Conservation (phyloP, 805 yeast genomes). For the Myxozyma sirexii region DNA sequence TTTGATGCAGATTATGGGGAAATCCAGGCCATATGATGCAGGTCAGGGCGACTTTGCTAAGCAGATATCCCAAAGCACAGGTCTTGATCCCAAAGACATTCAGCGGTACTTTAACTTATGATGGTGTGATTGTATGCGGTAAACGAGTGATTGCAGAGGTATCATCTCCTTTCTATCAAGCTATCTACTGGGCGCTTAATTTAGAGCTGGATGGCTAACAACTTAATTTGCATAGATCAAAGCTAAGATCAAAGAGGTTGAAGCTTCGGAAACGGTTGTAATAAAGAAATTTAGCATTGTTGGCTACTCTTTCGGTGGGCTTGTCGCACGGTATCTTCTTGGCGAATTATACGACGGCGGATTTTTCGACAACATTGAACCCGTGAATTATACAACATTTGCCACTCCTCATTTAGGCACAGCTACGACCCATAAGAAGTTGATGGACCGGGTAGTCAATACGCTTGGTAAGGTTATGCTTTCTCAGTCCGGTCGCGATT, state of each 20-base stretch:
- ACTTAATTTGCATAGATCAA: constrained; percentile 38
- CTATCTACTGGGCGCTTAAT: too few relatives aligned
- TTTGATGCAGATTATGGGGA: constrained; percentile 57
- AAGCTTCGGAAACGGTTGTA: constrained; percentile 45
- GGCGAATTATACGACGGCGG: constrained; percentile 61
- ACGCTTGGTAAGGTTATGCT: constrained; percentile 56
- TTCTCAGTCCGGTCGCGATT: constrained; percentile 61
- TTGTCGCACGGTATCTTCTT: constrained; percentile 72
- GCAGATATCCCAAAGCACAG: constrained; percentile 45
- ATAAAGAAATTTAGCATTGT: constrained; percentile 69
- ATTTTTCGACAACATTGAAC: constrained; percentile 60
- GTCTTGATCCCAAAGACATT: constrained; percentile 36
- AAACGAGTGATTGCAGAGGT: constrained; percentile 72
- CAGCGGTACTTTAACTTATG: constrained; percentile 54
- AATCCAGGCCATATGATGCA: constrained; percentile 59
- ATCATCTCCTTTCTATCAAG: constrained; percentile 28
- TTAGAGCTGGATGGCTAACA: not conserved
- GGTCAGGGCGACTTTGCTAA: constrained; percentile 49
- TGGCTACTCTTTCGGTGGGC: constrained; percentile 92
- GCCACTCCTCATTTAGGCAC: constrained; percentile 79
- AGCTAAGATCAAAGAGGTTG: constrained; percentile 50
- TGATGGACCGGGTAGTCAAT: constrained; percentile 48
- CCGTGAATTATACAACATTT: constrained; percentile 65
- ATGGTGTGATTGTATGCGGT: constrained; percentile 77
- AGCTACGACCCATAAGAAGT: constrained; percentile 49